Conservation (phyloP, 2,329 filamentous ascomycete genomes). For the Monilinia polystroma region DNA sequence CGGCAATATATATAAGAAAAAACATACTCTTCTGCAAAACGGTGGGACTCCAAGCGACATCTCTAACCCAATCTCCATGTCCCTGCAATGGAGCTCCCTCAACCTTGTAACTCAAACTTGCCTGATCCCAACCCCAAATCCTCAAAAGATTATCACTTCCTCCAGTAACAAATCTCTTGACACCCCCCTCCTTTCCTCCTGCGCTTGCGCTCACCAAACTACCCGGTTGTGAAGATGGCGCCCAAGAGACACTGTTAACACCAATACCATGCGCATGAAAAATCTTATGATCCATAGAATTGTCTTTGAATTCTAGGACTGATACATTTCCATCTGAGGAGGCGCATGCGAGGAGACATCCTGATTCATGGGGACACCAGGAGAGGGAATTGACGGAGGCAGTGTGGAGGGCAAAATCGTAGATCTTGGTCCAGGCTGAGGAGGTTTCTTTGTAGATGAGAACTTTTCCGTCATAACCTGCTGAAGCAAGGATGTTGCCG, state of each 20-base stretch:
- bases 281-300: constrained; percentile 83
- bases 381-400: constrained; percentile 95
- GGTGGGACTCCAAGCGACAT: constrained; percentile 95
- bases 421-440: constrained; percentile 78
- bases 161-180: constrained; percentile 84
- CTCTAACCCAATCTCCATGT: constrained; percentile 94
- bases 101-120: constrained; percentile 60
- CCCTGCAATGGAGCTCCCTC: constrained; percentile 68
- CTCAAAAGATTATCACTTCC: constrained; percentile 92
- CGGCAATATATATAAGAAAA: neutral
- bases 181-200: constrained; percentile 52
- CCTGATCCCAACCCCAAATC: constrained; percentile 79
- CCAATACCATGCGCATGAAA: constrained; percentile 92
- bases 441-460: constrained; percentile 93
- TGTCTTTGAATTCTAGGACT: constrained; percentile 96
- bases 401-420: constrained; percentile 90
- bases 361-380: constrained; percentile 96
- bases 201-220: constrained; percentile 72
- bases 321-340: constrained; percentile 91
- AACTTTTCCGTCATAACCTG: constrained; percentile 96
- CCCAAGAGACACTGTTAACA: constrained; percentile 95
- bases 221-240: constrained; percentile 79
- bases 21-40: constrained; percentile 69
- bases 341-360: constrained; percentile 91
- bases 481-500: constrained; percentile 94